Percentiles rank a stretch among this genome's conserved stretches.
Conservation (phyloP, 1,139 yeast species). For the Pneumocystis canis region DNA sequence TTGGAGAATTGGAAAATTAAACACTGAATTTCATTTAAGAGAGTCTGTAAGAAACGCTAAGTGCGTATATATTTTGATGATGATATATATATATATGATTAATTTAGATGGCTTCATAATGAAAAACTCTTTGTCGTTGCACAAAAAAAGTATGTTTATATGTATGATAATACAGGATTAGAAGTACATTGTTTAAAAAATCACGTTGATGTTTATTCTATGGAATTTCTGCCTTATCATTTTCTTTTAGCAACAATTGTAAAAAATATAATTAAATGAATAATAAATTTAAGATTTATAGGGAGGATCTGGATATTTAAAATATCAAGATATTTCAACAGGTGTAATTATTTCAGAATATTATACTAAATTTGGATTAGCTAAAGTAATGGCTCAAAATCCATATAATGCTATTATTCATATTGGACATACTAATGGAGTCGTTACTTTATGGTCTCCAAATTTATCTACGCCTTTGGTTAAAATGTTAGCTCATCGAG, state of each 20-base stretch:
- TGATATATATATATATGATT: not conserved
- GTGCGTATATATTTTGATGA: not conserved
- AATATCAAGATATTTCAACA: constrained; percentile 90
- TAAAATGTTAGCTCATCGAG: constrained; percentile 64
- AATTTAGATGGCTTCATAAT: constrained; percentile 49
- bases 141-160: constrained; percentile 84
- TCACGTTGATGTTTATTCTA: constrained; percentile 67
- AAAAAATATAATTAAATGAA: constrained; percentile 27
- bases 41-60: constrained; percentile 87
- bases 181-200: constrained; percentile 86
- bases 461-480: constrained; percentile 74
- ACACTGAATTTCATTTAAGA: constrained; percentile 67
- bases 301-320: constrained; percentile 51
- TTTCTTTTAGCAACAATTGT: constrained; percentile 58
- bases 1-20: constrained; percentile 77
- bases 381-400: constrained; percentile 74
- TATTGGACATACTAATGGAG: constrained; percentile 86
- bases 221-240: constrained; percentile 88
- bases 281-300: constrained; percentile 29
- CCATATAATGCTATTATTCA: constrained; percentile 94
- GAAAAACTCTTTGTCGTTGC: constrained; percentile 95
- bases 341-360: constrained; percentile 74
- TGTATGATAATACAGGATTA: constrained; percentile 79
- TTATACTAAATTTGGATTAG: constrained; percentile 80
- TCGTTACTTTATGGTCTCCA: constrained; percentile 90